Base-by-base conservation (phyloP, 345 rosid species). In the Firmiana major region DNA sequence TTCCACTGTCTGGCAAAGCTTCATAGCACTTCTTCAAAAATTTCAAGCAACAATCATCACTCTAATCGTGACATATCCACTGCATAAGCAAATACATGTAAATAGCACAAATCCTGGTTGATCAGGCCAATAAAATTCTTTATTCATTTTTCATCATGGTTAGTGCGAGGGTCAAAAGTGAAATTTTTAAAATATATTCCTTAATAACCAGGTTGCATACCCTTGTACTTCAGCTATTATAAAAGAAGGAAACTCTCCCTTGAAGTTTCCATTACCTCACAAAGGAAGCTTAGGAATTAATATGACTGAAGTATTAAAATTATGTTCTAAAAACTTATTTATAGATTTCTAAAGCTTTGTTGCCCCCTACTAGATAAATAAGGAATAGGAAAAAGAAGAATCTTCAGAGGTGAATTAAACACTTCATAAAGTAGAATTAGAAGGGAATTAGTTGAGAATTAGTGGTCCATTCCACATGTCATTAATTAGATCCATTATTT, bases 41-140 rank as follows among this genome's bases (percentile, higher is more conserved):
- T 40, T 87, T 93, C 0, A 82, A 53, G 75, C 95, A 90, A 59
- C 91, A 92, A 9, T 85, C 89, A 16, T 94, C 97, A 55, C 97
- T 91, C 98, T 98, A 94, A 17, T 91, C 95, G 24, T 93, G 98
- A 28, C 95, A 93, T 57, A 93, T 90, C 97, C 95, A 90, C 98
- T 94, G 84, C 72, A 79, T 48, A 11, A 22, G 19, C 55, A n/a
- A n/a, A n/a, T n/a, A 71, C 48, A 26, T 28, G 28, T 60, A 9
- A 51, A 38, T 6, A 17, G 9, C 45, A 71, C 15, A 53, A 63
- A 7, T 13, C 40, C 11, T 15, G 72, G 34, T 45, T 46, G 62
- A 36, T 49, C 38, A 28, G 24, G 36, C 43, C 6, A 2, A 31
- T 5, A 31, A 15, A 31, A 5, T 28, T 28, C 7, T 12, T 28